A percentile compares a stretch with the other conserved stretches of the same genome.
Evolutionary conservation across 176 grass and related monocot genomes (phyloP).

Genomic region (Saccharum spontaneum): DNA sequence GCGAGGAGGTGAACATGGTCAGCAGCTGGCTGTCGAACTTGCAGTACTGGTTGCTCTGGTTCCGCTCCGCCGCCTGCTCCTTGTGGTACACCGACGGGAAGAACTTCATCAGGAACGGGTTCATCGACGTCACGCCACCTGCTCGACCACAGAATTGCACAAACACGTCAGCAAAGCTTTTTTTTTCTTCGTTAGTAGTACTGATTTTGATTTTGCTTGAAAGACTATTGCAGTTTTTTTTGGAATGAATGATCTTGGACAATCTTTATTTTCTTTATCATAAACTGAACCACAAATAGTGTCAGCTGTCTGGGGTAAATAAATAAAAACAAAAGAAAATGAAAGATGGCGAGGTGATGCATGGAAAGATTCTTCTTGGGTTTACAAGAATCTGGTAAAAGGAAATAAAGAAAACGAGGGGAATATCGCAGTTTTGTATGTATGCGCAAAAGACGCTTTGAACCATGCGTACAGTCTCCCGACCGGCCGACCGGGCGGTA

Average conservation of each 20-base stretch:
- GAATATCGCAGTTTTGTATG: conserved; percentile 19
- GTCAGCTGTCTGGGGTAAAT: not conserved
- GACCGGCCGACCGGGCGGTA: not conserved
- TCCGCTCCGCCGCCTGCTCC: conserved; percentile 45
- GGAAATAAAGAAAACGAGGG: conserved; percentile 21
- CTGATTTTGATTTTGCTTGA: not conserved
- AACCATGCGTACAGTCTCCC: not conserved
- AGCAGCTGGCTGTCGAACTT: conserved; percentile 97
- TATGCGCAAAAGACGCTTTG: not conserved
- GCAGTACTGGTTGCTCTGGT: conserved; percentile 92
- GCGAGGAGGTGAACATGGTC: conserved; percentile 92
- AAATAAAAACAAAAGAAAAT: not conserved
- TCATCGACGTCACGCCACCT: conserved; percentile 94
- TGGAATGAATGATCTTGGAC: not conserved
- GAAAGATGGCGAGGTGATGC: conserved; percentile 25
- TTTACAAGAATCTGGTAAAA: conserved; percentile 3
- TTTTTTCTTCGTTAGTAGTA: not conserved
- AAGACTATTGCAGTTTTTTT: not conserved
- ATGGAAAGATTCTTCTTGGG: conserved; percentile 36
- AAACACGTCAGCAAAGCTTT: not conserved
- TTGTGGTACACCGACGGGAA: conserved; percentile 80
- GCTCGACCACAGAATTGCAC: not conserved
- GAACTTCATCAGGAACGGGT: conserved; percentile 75
- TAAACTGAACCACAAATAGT: not conserved
- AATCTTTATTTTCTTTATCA: not conserved